Evolutionary conservation across 2,329 filamentous ascomycete species (phyloP), one percentile per base, ranked within the genome.

Genomic region (Xenoacremonium recifei): DNA sequence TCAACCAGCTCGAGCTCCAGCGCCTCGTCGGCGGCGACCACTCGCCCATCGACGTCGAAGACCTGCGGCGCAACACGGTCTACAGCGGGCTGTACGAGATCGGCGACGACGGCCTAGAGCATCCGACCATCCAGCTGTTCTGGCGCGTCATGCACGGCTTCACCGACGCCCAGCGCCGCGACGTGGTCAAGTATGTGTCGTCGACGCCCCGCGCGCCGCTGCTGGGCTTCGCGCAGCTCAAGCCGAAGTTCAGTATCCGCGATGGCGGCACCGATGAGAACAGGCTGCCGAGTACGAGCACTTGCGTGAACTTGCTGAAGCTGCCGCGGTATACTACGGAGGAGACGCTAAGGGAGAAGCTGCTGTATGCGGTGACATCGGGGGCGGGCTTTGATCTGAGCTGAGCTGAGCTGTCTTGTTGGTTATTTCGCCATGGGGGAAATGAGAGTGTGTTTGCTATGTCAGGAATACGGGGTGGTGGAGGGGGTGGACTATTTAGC

Each of bases 151-250:
- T 99, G 83, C 76, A 80, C 42, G 71, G 73, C 4, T 77, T 99
- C 47, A 75, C 76, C 9, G 91, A 96, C 56, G 73, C 73, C 17
- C 87, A 97, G 62, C 77, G 89, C 4, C 76, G 90, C 18, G 87
- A 91, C 42, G 87, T 99, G 45, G 76, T 99, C 50, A 96, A 96
- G 60, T 99, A 96, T 55, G 93, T 97, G 35, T 99, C 91, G 5
- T 92, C 86, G 20, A 96, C 93, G 9, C 92, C 93, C 1, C 77
- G 93, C 27, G 92, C 91, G 21, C 93, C 93, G 3, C 70, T 99
- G 33, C 70, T 97, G 3, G 93, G 93, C 0, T 99, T 99, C 61
- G 81, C 82, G 15, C 87, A 93, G 58, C 69, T 99, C 50, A 87
- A 84, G 42, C 93, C 93, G 3, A 75, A 76, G 29, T 99, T 99